These are phyloP conservation scores for Yarrowia keelungensis DNA, from an alignment of 805 yeast genomes.

Conservation along the genomic window DNA sequence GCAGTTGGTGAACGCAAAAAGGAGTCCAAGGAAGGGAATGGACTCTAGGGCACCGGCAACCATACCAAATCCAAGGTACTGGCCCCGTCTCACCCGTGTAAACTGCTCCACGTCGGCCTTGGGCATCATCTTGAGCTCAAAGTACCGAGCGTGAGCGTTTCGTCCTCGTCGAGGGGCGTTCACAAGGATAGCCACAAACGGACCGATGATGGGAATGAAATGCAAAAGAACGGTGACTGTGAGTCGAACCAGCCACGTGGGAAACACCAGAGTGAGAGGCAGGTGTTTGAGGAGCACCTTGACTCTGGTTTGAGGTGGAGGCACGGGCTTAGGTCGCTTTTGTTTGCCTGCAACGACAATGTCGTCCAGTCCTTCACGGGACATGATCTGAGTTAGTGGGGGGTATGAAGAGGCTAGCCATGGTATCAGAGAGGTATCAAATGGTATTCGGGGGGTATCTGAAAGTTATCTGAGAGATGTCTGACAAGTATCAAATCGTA, in stretches of 20 bases:
- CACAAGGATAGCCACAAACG: constrained; percentile 57
- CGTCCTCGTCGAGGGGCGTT: constrained; percentile 64
- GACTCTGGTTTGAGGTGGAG: constrained; percentile 44
- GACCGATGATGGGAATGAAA: constrained; percentile 66
- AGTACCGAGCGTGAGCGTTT: constrained; percentile 62
- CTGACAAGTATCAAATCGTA: too few species aligned
- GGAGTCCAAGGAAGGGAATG: constrained; percentile 49
- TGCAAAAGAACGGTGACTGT: constrained; percentile 53
- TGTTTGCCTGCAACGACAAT: constrained; percentile 54
- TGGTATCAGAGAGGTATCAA: not conserved
- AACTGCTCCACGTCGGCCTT: constrained; percentile 52
- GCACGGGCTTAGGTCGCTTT: constrained; percentile 46
- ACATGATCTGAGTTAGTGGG: constrained; percentile 47
- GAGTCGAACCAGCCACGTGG: constrained; percentile 54
- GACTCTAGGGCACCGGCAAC: constrained; percentile 51
- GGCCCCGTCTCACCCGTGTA: constrained; percentile 46
- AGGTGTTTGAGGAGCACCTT: constrained; percentile 49
- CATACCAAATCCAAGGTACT: constrained; percentile 50
- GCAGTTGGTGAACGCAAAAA: constrained; percentile 51
- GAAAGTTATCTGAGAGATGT: too few species aligned
- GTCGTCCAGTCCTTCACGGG: constrained; percentile 56
- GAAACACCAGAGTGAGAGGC: constrained; percentile 54
- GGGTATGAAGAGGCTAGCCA: not conserved
- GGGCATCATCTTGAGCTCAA: constrained; percentile 60
- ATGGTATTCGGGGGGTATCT: not conserved